Percentiles rank a stretch among this genome's conserved stretches.
phyloP scores from a whole-genome alignment of 352 stramenopile species.

The Elongisporangium undulatum region DNA sequence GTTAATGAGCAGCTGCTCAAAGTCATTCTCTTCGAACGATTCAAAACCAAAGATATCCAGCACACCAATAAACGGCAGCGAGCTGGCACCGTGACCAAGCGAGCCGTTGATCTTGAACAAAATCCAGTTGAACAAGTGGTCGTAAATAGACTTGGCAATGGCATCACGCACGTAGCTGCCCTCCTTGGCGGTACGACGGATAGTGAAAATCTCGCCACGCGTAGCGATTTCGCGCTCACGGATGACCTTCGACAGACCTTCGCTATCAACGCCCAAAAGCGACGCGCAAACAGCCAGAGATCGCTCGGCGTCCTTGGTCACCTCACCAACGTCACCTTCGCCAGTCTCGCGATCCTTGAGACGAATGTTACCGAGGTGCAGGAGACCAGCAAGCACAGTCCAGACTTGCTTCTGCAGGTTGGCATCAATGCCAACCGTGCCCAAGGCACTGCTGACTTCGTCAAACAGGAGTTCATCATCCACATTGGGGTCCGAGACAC shows the following conservation, averaged over 20 bases:
- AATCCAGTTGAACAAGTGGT: conserved; percentile 87
- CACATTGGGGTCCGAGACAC: conserved; percentile 75
- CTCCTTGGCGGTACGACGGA: conserved; percentile 72
- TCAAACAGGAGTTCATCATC: conserved; percentile 87
- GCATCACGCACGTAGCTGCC: conserved; percentile 85
- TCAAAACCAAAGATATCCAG: conserved; percentile 98
- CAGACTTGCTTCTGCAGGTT: conserved; percentile 72
- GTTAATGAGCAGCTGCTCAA: conserved; percentile 90
- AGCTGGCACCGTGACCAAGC: conserved; percentile 71
- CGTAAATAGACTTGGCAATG: conserved; percentile 94
- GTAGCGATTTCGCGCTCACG: conserved; percentile 78
- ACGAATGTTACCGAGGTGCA: conserved; percentile 81
- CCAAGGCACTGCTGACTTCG: conserved; percentile 73
- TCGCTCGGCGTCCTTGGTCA: conserved; percentile 42
- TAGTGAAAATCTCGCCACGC: conserved; percentile 76
- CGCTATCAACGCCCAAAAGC: conserved; percentile 75
- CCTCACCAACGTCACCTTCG: conserved; percentile 70
- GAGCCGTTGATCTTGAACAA: conserved; percentile 79
- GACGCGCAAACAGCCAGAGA: conserved; percentile 49
- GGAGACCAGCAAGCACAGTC: conserved; percentile 65
- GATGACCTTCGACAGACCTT: conserved; percentile 63
- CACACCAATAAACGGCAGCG: conserved; percentile 89
- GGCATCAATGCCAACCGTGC: conserved; percentile 67
- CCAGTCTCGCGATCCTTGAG: conserved; percentile 77
- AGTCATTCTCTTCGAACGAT: conserved; percentile 93